Evolutionary conservation across 2,329 filamentous ascomycete species (phyloP).

Genomic region (Beauveria bassiana): DNA sequence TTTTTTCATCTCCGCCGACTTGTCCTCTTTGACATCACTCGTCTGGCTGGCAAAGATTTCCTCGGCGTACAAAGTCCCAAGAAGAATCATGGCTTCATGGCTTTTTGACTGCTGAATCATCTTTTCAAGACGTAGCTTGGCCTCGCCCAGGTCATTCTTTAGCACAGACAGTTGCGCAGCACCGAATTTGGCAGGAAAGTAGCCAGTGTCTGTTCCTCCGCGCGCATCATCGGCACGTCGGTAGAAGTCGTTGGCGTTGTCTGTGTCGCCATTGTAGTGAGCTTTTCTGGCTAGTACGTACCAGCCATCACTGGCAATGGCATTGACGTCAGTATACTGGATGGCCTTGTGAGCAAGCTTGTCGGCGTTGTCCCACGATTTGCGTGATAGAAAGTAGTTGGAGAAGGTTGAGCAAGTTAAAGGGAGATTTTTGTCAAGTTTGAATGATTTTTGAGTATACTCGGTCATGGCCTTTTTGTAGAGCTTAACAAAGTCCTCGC

Average conservation of each 20-base stretch:
- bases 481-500: slow-evolving; percentile 72
- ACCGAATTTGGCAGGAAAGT: slow-evolving; percentile 90
- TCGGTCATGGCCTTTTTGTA: slow-evolving; percentile 94
- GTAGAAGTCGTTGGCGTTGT: slow-evolving; percentile 79
- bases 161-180: slow-evolving; percentile 81
- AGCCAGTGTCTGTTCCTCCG: slow-evolving; percentile 84
- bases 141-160: slow-evolving; percentile 78
- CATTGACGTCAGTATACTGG: slow-evolving; percentile 90
- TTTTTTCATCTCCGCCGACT: slow-evolving; percentile 75
- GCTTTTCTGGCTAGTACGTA: slow-evolving; percentile 88
- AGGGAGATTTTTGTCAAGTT: slow-evolving; percentile 83
- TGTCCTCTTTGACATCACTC: slow-evolving; percentile 73
- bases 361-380: slow-evolving; percentile 73
- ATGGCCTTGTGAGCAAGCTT: slow-evolving; percentile 87
- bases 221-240: slow-evolving; percentile 83
- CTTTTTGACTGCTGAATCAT: slow-evolving; percentile 79
- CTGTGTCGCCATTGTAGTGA: slow-evolving; percentile 69
- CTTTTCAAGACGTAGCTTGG: slow-evolving; percentile 89
- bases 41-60: slow-evolving; percentile 79
- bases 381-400: slow-evolving; percentile 79
- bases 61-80: slow-evolving; percentile 88
- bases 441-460: slow-evolving; percentile 90
- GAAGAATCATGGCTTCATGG: slow-evolving; percentile 82
- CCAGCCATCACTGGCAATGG: slow-evolving; percentile 95
- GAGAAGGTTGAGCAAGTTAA: slow-evolving; percentile 88